Evolutionary conservation across 2,329 filamentous ascomycete genomes (phyloP), one percentile per base, ranked within the genome.

Genomic region (Colletotrichum melonis): DNA sequence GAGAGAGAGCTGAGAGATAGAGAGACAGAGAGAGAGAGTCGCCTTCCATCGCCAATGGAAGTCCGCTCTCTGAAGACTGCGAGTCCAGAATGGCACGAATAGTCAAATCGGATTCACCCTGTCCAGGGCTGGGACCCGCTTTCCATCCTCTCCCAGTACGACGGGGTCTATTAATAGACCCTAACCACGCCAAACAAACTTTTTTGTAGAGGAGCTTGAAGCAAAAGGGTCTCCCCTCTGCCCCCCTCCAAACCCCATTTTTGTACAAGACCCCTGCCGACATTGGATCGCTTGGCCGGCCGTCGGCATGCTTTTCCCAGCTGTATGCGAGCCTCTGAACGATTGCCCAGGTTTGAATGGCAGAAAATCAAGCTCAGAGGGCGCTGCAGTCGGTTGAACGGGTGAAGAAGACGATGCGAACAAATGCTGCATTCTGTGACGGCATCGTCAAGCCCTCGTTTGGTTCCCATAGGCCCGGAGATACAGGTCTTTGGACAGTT

Each of bases 151-250:
- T 5, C 24, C 32, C 42, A 49, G 42, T 49, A 49, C 42, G 42
- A 49, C 42, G 42, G 19, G 19, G 42, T 38, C 69, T 72, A 72
- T 72, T 63, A 69, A 52, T 72, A 72, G 65, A 54, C 30, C 28
- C 24, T 28, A 32, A 3, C 55, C 67, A 63, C 46, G 54, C 32
- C 66, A 63, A 69, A 63, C 59, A 49, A 54, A 59, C 38, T 69
- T 69, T 49, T 64, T 69, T 32, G 52, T 16, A 28, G n/a, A 14
- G 24, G 57, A 24, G 11, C 38, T 49, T 49, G 54, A 35, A 3
- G 30, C 19, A 65, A 60, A 60, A 72, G 54, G 38, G 58, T 63
- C 65, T 58, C 19, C 42, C 54, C 22, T 12, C 16, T 8, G 5
- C 2, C 30, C 32, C 58, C 62, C 30, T 35, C 46, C 49, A 55